These are phyloP conservation scores for Termitomyces sp. DNA, from an alignment of 768 basidiomycete genomes.

Conservation along the genomic window DNA sequence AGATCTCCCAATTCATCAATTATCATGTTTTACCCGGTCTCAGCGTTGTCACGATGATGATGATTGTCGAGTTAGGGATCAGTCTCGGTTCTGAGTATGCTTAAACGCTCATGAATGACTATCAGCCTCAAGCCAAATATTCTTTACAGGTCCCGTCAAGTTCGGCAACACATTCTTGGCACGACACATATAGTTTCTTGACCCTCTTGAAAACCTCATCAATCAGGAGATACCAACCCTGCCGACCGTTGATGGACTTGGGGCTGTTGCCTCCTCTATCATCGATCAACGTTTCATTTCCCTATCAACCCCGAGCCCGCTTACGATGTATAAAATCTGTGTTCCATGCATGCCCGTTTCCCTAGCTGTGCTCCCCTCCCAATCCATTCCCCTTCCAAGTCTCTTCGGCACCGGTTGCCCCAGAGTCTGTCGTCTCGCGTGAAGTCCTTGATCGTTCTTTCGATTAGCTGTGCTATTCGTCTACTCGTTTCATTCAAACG, in stretches of 20 bases:
- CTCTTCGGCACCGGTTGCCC: slow-evolving; percentile 22
- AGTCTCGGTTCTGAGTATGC: background rate
- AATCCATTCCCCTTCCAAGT: slow-evolving; percentile 9
- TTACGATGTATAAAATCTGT: slow-evolving; percentile 5
- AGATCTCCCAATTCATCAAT: background rate
- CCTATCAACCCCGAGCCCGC: slow-evolving; percentile 6
- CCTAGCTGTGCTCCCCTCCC: slow-evolving; percentile 17
- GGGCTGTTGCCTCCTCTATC: background rate
- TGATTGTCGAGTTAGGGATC: background rate
- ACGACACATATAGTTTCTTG: no score
- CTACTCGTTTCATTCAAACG: background rate
- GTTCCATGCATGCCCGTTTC: background rate
- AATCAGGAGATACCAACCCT: background rate
- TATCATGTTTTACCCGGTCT: background rate
- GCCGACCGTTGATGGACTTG: background rate
- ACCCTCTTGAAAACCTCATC: background rate
- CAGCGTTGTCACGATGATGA: background rate
- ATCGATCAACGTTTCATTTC: background rate
- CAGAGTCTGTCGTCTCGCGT: slow-evolving; percentile 11
- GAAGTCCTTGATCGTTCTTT: background rate
- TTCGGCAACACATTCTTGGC: background rate
- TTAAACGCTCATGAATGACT: no score
- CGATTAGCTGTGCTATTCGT: slow-evolving; percentile 14
- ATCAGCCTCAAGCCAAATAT: background rate
- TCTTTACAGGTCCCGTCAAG: background rate